These are phyloP conservation scores for Lactarius pseudohatsudake DNA, from an alignment of 768 basidiomycete genomes.

Conservation along the genomic window DNA sequence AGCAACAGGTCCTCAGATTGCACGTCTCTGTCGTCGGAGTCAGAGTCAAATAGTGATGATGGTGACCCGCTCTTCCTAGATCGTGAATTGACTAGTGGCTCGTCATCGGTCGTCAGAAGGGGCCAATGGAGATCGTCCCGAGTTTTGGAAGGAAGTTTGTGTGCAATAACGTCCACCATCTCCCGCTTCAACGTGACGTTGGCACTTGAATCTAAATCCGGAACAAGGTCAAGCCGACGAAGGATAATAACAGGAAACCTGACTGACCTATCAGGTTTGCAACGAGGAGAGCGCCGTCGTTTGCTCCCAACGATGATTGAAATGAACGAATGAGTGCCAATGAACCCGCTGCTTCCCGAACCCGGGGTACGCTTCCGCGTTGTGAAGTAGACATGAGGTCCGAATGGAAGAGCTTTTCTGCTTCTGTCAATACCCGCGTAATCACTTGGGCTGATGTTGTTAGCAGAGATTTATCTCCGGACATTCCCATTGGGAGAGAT, in stretches of 20 bases:
- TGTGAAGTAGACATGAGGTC: slow-evolving; percentile 55
- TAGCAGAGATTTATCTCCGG: slow-evolving; percentile 42
- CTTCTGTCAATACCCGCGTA: slow-evolving; percentile 56
- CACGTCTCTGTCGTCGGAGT: slow-evolving; percentile 42
- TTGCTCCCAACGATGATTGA: slow-evolving; percentile 73
- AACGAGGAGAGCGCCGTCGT: slow-evolving; percentile 52
- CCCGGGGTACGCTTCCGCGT: slow-evolving; percentile 64
- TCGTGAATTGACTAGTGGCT: slow-evolving; percentile 36
- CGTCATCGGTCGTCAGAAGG: slow-evolving; percentile 45
- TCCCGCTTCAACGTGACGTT: slow-evolving; percentile 83
- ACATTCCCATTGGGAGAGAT: slow-evolving; percentile 79
- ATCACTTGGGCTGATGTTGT: slow-evolving; percentile 56
- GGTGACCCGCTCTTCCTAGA: slow-evolving; percentile 30
- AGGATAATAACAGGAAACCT: not conserved
- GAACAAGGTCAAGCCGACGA: not conserved
- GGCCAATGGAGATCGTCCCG: slow-evolving; percentile 81
- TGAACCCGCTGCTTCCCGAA: slow-evolving; percentile 73
- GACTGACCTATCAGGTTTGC: slow-evolving; percentile 61
- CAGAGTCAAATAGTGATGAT: slow-evolving; percentile 34
- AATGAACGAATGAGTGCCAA: slow-evolving; percentile 71
- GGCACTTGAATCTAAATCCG: slow-evolving; percentile 62
- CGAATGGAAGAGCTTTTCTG: slow-evolving; percentile 69
- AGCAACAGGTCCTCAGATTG: slow-evolving; percentile 36
- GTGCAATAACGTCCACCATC: slow-evolving; percentile 75
- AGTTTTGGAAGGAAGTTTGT: slow-evolving; percentile 56